phyloP scores from a whole-genome alignment of 2,329 filamentous ascomycete genomes.

The Ascochyta fabae region DNA sequence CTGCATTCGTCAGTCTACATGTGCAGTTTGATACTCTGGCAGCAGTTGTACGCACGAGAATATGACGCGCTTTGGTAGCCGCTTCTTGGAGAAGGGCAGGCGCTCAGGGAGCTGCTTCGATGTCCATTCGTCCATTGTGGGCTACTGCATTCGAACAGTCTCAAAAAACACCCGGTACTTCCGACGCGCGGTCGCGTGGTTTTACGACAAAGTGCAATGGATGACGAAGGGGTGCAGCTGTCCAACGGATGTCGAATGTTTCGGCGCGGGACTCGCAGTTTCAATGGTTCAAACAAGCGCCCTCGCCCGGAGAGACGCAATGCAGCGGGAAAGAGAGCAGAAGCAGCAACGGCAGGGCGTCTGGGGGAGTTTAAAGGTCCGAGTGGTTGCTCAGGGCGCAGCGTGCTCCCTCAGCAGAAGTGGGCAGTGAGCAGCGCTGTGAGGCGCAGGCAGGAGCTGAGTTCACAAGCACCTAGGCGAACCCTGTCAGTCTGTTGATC shows the following conservation, averaged over 20 bases:
- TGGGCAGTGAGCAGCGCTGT: constrained; percentile 20
- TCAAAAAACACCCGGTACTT: constrained; percentile 12
- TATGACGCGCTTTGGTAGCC: constrained; percentile 57
- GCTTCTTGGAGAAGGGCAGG: constrained; percentile 62
- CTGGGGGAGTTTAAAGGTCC: constrained; percentile 19
- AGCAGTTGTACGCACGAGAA: constrained; percentile 55
- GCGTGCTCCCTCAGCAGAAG: constrained; percentile 15
- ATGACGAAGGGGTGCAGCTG: constrained; percentile 17
- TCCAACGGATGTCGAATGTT: constrained; percentile 16
- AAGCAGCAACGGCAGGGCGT: constrained; percentile 9
- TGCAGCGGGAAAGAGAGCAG: constrained; percentile 24
- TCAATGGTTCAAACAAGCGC: constrained; percentile 29
- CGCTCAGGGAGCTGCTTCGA: constrained; percentile 52
- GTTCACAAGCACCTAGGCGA: constrained; percentile 13
- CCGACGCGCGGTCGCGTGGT: constrained; percentile 14
- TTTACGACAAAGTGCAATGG: constrained; percentile 10
- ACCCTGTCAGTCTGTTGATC: constrained; percentile 18
- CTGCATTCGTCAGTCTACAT: constrained; percentile 46
- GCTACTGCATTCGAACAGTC: constrained; percentile 29
- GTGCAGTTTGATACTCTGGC: no score
- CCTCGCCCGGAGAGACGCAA: constrained; percentile 39
- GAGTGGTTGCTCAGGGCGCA: constrained; percentile 18
- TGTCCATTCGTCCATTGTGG: constrained; percentile 45
- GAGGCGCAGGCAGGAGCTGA: constrained; percentile 21
- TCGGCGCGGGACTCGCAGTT: constrained; percentile 19